Percentiles rank a stretch among this genome's conserved stretches.
Conservation (phyloP, 306 rosid genomes). For the Gleditsia sinensis region DNA sequence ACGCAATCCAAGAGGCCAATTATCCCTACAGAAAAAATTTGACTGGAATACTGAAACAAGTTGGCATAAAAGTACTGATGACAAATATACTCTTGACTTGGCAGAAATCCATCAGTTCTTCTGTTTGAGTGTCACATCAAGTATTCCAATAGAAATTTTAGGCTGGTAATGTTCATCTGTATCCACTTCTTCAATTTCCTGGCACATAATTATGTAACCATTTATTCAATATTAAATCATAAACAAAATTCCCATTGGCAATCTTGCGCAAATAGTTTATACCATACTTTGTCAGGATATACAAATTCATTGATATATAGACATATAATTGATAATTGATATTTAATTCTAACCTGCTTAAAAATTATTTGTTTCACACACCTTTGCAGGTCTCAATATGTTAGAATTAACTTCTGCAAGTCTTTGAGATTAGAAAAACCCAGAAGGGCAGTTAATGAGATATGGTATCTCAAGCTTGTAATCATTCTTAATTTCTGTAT, state of each 20-base stretch:
- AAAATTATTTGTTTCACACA: slow-evolving; percentile 1
- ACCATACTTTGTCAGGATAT: background rate
- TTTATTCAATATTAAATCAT: slow-evolving; percentile 21
- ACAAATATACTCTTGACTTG: slow-evolving; percentile 28
- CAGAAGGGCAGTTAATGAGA: background rate
- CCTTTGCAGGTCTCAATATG: background rate
- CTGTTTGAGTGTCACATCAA: slow-evolving; percentile 62
- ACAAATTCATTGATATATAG: background rate
- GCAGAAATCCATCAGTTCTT: slow-evolving; percentile 44
- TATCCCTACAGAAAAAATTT: slow-evolving; percentile 28
- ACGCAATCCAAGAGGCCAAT: slow-evolving; percentile 27
- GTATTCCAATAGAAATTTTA: slow-evolving; percentile 68
- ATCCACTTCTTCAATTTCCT: slow-evolving; percentile 93
- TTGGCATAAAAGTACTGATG: background rate
- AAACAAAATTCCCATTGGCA: slow-evolving; percentile 14
- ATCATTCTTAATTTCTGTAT: background rate
- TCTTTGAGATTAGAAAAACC: background rate
- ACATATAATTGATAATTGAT: background rate
- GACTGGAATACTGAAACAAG: slow-evolving; percentile 29
- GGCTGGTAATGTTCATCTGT: slow-evolving; percentile 93
- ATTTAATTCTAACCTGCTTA: background rate
- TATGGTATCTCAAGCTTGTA: background rate
- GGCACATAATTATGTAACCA: slow-evolving; percentile 16
- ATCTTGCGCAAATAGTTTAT: background rate
- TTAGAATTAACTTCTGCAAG: background rate